A percentile compares a stretch with the other conserved stretches of the same genome.
phyloP scores from a whole-genome alignment of 2,329 filamentous ascomycete genomes.

The Penicillium sp. region DNA sequence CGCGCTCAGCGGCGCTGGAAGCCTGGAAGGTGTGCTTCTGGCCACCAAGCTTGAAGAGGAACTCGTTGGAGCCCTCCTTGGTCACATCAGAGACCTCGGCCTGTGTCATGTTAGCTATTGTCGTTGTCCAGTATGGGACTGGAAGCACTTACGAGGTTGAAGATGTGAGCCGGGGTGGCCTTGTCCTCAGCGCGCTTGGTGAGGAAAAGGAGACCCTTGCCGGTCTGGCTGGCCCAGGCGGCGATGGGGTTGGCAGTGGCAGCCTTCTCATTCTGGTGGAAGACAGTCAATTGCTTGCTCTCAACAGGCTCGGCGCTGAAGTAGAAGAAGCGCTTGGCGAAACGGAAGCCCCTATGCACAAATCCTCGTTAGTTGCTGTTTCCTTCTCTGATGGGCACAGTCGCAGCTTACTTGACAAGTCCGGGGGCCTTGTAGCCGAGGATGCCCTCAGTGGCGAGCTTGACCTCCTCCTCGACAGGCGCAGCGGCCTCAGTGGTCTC shows the following conservation, averaged over 20 bases:
- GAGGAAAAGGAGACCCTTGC: constrained; percentile 91
- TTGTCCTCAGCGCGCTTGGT: constrained; percentile 81
- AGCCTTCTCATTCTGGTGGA: constrained; percentile 85
- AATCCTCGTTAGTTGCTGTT: constrained; percentile 7
- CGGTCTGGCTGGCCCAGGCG: constrained; percentile 88
- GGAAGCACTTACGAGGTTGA: constrained; percentile 68
- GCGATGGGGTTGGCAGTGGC: constrained; percentile 71
- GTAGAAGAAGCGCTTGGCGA: constrained; percentile 92
- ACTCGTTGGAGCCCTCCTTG: constrained; percentile 73
- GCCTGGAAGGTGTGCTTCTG: constrained; percentile 97
- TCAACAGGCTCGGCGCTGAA: constrained; percentile 71
- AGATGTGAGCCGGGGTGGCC: constrained; percentile 71
- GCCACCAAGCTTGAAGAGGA: constrained; percentile 77
- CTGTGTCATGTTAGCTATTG: constrained; percentile 45
- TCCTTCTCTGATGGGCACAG: neutral
- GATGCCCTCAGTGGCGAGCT: constrained; percentile 75
- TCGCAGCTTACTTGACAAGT: constrained; percentile 73
- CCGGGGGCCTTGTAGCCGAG: constrained; percentile 88
- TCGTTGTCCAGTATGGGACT: neutral
- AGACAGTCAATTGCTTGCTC: constrained; percentile 67
- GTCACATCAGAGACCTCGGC: constrained; percentile 67
- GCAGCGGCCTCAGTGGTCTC: constrained; percentile 18
- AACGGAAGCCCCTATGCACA: constrained; percentile 70
- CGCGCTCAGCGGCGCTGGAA: constrained; percentile 67
- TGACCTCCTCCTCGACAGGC: constrained; percentile 45